A percentile compares a stretch with the other conserved stretches of the same genome.
Conservation (phyloP, 129 eudicot species). For the Oenanthe sinensis region DNA sequence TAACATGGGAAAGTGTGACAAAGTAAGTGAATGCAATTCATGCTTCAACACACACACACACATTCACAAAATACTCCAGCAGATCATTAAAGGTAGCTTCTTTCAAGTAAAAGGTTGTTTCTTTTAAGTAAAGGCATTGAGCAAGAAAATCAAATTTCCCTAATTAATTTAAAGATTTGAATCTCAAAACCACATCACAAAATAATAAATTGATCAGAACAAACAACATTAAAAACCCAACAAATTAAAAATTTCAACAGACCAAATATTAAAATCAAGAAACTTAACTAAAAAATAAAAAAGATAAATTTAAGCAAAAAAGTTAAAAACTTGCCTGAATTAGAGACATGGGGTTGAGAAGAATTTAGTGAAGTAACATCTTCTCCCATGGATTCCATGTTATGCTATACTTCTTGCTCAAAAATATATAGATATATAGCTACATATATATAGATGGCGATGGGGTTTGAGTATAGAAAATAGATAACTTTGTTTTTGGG, state of each 20-base stretch:
- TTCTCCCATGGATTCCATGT: not conserved
- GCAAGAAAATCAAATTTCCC: no score
- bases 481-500: no score
- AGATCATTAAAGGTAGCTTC: not conserved
- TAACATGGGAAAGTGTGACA: not conserved
- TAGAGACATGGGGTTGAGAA: conserved; percentile 19
- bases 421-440: no score
- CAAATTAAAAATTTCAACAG: not conserved
- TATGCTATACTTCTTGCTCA: not conserved
- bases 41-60: not conserved
- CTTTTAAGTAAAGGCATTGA: no score
- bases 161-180: no score
- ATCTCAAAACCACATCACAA: no score
- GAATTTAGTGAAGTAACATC: not conserved
- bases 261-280: not conserved
- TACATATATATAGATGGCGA: not conserved
- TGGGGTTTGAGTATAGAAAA: not conserved
- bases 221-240: not conserved
- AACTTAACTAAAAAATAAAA: not conserved
- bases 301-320: not conserved
- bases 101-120: no score
- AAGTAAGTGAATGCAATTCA: not conserved
- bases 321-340: conserved; percentile 24
- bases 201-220: not conserved
- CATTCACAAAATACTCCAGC: not conserved